phyloP scores from a whole-genome alignment of 305 asterid genomes.

The Fraxinus nigra region DNA sequence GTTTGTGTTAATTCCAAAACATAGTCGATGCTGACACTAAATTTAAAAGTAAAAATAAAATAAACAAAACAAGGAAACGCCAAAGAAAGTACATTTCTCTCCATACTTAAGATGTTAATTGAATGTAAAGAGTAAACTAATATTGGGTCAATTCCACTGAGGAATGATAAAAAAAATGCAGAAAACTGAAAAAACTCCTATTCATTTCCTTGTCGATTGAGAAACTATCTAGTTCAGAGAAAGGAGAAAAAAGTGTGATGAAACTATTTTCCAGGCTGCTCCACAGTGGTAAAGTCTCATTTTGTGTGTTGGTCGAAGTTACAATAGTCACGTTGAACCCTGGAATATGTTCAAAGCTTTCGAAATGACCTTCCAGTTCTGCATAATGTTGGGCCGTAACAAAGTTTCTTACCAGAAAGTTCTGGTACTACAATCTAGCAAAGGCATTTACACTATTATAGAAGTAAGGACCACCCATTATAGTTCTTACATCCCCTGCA shows the following conservation, averaged over 20 bases:
- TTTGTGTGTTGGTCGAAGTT: constrained; percentile 19
- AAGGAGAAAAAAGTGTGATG: background rate
- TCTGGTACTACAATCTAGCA: background rate
- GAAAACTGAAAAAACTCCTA: background rate
- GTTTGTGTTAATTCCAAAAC: background rate
- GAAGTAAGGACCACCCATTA: background rate
- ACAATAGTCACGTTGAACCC: background rate
- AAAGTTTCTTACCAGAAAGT: background rate
- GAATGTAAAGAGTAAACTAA: background rate
- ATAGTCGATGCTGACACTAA: background rate
- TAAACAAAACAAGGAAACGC: background rate
- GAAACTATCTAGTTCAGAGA: background rate
- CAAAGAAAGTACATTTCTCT: background rate
- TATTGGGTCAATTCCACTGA: background rate
- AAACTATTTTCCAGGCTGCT: background rate
- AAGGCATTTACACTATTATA: background rate
- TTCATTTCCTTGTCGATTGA: background rate
- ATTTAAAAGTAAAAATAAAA: background rate
- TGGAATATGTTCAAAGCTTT: background rate
- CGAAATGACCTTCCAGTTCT: background rate
- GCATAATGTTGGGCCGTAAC: background rate
- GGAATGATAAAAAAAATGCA: background rate
- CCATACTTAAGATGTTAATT: background rate
- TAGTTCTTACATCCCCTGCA: background rate
- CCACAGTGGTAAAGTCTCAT: constrained; percentile 19